Evolutionary conservation across 495 filamentous ascomycete genomes (phyloP), one percentile per base, ranked within the genome.

Genomic region (Aspergillus steynii): DNA sequence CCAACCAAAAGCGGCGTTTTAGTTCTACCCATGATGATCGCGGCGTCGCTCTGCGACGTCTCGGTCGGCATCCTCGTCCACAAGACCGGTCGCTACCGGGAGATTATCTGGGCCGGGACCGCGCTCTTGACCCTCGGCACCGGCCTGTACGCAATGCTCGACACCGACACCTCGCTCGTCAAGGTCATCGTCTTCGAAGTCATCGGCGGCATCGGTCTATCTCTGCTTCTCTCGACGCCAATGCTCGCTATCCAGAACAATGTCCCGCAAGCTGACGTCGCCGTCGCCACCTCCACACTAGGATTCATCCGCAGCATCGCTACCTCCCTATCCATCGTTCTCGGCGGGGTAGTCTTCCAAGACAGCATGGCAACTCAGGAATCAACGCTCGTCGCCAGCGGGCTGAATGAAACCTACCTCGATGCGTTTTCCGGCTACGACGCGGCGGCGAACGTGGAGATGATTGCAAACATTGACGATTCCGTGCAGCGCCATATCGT

Each of bases 1-100:
- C 88, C 91, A 0, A 77, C 92, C 48, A 69, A 85, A 1, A 88
- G 85, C 1, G 91, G 91, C 4, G 82, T 93, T 27, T 89, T 88
- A 64, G 72, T 91, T 15, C 78, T 96, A 3, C 88, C 91, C 2
- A 86, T 86, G 57, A 84, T 84, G 31, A 55, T 93, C 27, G 74
- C 85, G 0, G 77, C 90, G 12, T 86, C 87, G 10, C 54, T 89
- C 58, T 62, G 75, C 15, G 85, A 84, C 10, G 83, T 78, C 1
- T 8, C 70, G 9, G 60, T 65, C 6, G 84, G 82, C 2, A 31
- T 83, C 15, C 51, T 80, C 14, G 85, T 86, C 29, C 74, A 83
- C 55, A 69, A 65, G 42, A 85, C 77, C 0, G 84, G 84, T 14
- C 76, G 76, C 31, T 86, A 84, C 59, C 50, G 71, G 15, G 76